phyloP scores from a whole-genome alignment of 1,284 basidiomycete species.

The Apiotrichum veenhuisii region DNA sequence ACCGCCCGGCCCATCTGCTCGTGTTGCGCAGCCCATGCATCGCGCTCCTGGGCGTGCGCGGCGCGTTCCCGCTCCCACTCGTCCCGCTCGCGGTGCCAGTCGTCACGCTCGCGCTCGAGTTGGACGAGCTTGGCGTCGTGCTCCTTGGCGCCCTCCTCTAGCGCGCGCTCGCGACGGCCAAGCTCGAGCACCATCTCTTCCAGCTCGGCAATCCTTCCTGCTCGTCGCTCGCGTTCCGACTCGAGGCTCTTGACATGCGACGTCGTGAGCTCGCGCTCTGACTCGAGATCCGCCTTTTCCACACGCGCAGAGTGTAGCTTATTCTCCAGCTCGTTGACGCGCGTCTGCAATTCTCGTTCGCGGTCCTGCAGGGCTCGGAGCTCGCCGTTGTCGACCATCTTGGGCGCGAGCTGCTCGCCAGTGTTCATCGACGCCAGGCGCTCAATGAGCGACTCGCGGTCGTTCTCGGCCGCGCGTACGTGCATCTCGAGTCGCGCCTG shows the following conservation, averaged over 20 bases:
- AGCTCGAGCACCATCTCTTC: conserved; percentile 44
- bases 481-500: conserved; percentile 7
- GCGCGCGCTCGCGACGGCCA: conserved; percentile 35
- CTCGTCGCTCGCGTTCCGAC: conserved; percentile 18
- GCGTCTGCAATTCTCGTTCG: conserved; percentile 25
- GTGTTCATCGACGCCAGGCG: not conserved
- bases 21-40: not conserved
- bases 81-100: conserved; percentile 22
- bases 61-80: conserved; percentile 5
- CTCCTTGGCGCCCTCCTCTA: conserved; percentile 33
- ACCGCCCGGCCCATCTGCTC: not conserved
- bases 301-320: conserved; percentile 1
- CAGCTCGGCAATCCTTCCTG: conserved; percentile 32
- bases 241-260: conserved; percentile 12
- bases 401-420: conserved; percentile 12
- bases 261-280: conserved; percentile 3
- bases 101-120: conserved; percentile 53
- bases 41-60: conserved; percentile 1
- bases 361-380: conserved; percentile 21
- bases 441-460: not conserved
- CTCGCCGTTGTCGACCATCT: conserved; percentile 10
- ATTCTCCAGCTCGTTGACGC: conserved; percentile 6
- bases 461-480: conserved; percentile 19
- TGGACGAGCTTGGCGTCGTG: conserved; percentile 24
- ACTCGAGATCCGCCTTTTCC: conserved; percentile 11